These are phyloP conservation scores for Comarum palustre DNA, from an alignment of 306 rosid genomes.

Conservation along the genomic window DNA sequence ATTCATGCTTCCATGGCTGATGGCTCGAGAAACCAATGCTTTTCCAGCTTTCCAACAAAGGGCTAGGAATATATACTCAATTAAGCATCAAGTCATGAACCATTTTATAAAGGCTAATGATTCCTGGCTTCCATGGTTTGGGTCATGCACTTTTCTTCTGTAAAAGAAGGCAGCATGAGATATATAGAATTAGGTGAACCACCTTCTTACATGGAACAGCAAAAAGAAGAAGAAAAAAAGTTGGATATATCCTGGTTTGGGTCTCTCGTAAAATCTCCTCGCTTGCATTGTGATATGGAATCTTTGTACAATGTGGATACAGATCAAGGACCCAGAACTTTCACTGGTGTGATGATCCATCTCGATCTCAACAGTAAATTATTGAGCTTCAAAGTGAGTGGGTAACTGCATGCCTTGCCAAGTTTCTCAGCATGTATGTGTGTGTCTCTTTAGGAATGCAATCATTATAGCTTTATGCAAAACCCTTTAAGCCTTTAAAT, in stretches of 20 bases:
- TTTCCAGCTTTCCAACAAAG: background rate
- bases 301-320: background rate
- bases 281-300: slow-evolving; percentile 3
- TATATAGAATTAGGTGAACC: background rate
- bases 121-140: background rate
- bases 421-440: background rate
- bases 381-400: slow-evolving; percentile 13
- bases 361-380: background rate
- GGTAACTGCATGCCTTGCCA: slow-evolving; percentile 24
- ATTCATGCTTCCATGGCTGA: background rate
- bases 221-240: no score
- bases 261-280: no score
- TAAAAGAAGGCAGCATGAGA: background rate
- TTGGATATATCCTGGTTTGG: no score
- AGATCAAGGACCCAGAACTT: slow-evolving; percentile 1
- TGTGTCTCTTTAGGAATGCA: slow-evolving; percentile 16
- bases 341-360: background rate
- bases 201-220: background rate
- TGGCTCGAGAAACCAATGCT: background rate
- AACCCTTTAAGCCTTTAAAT: slow-evolving; percentile 5
- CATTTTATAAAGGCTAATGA: background rate
- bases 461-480: slow-evolving; percentile 37
- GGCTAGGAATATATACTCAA: background rate
- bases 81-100: background rate
- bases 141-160: background rate